These are phyloP conservation scores for Lactuca saligna DNA, from an alignment of 129 eudicot species.

Conservation along the genomic window DNA sequence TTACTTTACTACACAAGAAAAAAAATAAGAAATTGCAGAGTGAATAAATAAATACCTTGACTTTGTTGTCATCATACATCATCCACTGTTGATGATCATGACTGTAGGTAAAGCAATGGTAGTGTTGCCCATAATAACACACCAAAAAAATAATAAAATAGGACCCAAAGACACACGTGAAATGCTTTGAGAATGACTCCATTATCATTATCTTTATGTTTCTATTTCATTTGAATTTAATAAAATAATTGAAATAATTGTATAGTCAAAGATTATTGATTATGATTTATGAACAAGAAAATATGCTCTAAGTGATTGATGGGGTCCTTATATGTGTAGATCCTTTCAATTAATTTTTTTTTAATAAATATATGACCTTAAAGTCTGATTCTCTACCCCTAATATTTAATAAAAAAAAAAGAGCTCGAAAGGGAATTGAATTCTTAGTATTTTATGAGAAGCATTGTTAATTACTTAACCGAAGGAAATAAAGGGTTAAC, in stretches of 20 bases:
- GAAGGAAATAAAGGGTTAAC: too few species aligned
- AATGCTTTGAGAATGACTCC: conserved; percentile 33
- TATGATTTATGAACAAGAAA: conserved; percentile 33
- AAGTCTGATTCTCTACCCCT: too few species aligned
- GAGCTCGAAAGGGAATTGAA: too few species aligned
- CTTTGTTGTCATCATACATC: conserved; percentile 96
- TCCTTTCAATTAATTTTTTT: conserved; percentile 27
- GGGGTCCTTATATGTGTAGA: conserved; percentile 30
- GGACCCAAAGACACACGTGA: conserved; percentile 41
- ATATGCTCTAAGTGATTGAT: conserved; percentile 29
- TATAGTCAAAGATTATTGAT: conserved; percentile 33
- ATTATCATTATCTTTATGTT: conserved; percentile 27
- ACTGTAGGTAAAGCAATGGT: conserved; percentile 90
- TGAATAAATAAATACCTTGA: conserved; percentile 42
- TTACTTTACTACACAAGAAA: too few species aligned
- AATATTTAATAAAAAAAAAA: too few species aligned
- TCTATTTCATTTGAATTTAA: neutral
- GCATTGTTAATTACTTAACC: too few species aligned
- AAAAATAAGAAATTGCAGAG: too few species aligned
- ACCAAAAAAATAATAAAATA: conserved; percentile 43
- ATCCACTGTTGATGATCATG: conserved; percentile 69
- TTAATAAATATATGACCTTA: too few species aligned
- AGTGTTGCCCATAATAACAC: conserved; percentile 96
- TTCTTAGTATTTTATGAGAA: too few species aligned
- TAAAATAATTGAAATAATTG: conserved; percentile 13